A percentile compares a stretch with the other conserved stretches of the same genome.
These are phyloP conservation scores for Polyporus tsugae DNA, from an alignment of 1,284 basidiomycete genomes.

Conservation along the genomic window DNA sequence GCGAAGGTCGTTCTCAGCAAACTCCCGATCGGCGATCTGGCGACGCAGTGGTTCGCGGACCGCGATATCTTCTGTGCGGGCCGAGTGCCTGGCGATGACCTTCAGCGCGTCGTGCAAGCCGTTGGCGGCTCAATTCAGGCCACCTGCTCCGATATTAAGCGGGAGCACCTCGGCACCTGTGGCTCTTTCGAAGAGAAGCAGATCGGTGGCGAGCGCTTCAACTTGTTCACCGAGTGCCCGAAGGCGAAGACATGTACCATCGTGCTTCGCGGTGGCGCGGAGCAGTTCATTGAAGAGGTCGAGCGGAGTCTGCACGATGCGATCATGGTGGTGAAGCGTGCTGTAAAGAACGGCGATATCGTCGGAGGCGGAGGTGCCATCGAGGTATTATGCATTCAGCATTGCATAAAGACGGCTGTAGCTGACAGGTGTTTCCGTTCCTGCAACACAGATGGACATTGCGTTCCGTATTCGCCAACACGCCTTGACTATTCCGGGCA, in stretches of 20 bases:
- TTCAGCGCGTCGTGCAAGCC: slow-evolving; percentile 95
- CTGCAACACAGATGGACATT: slow-evolving; percentile 84
- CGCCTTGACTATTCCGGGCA: slow-evolving; percentile 94
- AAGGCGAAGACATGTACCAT: slow-evolving; percentile 99
- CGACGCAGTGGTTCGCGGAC: slow-evolving; percentile 99
- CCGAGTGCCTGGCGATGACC: slow-evolving; percentile 90
- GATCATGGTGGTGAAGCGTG: slow-evolving; percentile 99
- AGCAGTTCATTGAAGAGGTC: slow-evolving; percentile 99
- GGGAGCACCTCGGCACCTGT: slow-evolving; percentile 93
- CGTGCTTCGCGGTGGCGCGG: slow-evolving; percentile 94
- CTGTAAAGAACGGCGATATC: slow-evolving; percentile 94
- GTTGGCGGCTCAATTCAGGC: slow-evolving; percentile 96
- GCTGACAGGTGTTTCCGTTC: slow-evolving; percentile 15
- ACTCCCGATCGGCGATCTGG: slow-evolving; percentile 97
- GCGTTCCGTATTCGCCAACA: slow-evolving; percentile 93
- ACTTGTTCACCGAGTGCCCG: slow-evolving; percentile 93
- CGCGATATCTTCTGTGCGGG: slow-evolving; percentile 99
- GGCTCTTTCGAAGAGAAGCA: slow-evolving; percentile 94
- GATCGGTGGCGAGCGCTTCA: slow-evolving; percentile 97
- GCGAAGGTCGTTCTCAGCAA: slow-evolving; percentile 99
- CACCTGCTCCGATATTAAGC: slow-evolving; percentile 92
- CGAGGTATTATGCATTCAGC: slow-evolving; percentile 65
- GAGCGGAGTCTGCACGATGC: slow-evolving; percentile 98
- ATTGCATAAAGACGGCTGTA: slow-evolving; percentile 12
- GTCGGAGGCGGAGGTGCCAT: slow-evolving; percentile 98